Evolutionary conservation across 148 eudicot genomes (phyloP), one percentile per base, ranked within the genome.

Genomic region (Rhododendron ovatum): DNA sequence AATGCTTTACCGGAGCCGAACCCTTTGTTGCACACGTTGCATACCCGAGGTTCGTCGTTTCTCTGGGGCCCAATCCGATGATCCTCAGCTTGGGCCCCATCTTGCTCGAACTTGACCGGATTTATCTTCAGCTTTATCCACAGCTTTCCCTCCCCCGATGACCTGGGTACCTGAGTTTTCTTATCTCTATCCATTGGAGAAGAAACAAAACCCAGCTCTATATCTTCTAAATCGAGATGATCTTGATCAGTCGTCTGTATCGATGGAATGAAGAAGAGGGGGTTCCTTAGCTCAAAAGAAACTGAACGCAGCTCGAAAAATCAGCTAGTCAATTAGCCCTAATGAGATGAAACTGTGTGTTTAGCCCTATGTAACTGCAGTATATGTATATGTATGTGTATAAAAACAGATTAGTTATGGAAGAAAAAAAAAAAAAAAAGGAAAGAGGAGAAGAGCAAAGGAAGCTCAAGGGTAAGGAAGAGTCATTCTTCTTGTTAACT

Each of bases 1-100:
- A 91, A 75, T 80, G 93, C 93, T 84, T 90, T 90, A 0, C 93
- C 91, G 0, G 90, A 88, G 81, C 86, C 82, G 57, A 91, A 91
- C 73, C 51, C 87, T 80, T 87, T 90, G 80, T 84, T 67, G 55
- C 93, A 91, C 28, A 88, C 78, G 1, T 75, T 77, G 82, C 93
- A 91, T 26, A 87, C 80, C 30, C 86, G 87, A 30, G 13, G 41
- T 2, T 48, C 86, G 30, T 59, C 71, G 18, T 82, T 78, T 1
- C 51, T 61, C 13, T 17, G 78, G 22, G 53, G 24, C 35, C 65
- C 82, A 18, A 22, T 45, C 24, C n/a, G 39, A 67, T 63, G 57
- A 12, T 79, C 48, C 3, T 53, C 77, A 11, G 22, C 8, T 59
- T 59, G 67, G 67, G 18, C 75, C 3, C 61, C 83, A 3, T 8